These are phyloP conservation scores for Solanum rostratum DNA, from an alignment of 257 asterid species.

Conservation along the genomic window DNA sequence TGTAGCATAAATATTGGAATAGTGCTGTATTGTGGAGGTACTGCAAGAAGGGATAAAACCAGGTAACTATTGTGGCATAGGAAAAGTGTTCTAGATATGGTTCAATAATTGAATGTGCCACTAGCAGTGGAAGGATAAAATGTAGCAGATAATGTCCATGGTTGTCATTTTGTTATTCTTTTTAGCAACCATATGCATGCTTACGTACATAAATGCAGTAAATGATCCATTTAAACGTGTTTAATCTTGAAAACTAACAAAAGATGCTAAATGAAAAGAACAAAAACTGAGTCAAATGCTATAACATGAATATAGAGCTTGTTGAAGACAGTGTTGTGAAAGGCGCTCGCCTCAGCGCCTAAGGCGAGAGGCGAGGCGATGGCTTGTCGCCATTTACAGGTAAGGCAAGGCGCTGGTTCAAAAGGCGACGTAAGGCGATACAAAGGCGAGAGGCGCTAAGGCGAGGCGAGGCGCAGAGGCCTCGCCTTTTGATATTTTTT, in stretches of 20 bases:
- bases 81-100: background rate
- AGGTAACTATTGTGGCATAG: background rate
- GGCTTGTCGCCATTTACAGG: too few relatives aligned
- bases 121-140: background rate
- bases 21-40: background rate
- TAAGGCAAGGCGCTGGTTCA: too few relatives aligned
- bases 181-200: background rate
- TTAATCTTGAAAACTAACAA: background rate
- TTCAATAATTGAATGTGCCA: background rate
- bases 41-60: background rate
- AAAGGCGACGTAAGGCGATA: too few relatives aligned
- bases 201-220: background rate
- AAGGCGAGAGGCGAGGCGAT: too few relatives aligned
- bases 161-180: background rate
- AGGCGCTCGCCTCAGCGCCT: too few relatives aligned
- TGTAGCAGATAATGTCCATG: background rate
- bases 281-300: background rate
- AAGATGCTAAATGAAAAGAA: background rate
- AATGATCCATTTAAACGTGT: background rate
- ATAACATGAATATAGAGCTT: background rate
- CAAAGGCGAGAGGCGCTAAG: too few relatives aligned
- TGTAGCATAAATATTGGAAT: background rate
- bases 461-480: too few relatives aligned
- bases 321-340: too few relatives aligned
- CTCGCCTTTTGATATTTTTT: too few relatives aligned